These are phyloP conservation scores for Candida endomychidarum DNA, from an alignment of 805 yeast species.

Conservation along the genomic window DNA sequence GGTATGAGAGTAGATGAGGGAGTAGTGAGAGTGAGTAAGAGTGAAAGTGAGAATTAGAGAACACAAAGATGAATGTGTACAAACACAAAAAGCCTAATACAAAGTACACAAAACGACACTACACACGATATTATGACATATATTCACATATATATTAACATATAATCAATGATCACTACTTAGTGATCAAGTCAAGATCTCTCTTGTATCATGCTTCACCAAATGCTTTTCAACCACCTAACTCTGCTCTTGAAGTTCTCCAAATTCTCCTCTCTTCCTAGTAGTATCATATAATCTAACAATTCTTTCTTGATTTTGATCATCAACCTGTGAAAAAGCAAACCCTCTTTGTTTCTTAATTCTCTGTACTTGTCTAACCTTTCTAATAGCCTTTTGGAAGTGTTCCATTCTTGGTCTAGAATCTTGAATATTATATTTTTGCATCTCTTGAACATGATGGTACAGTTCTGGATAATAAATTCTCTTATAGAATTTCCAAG, in stretches of 20 bases:
- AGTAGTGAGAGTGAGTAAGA: too few species aligned
- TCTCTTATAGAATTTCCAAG: slow-evolving; percentile 93
- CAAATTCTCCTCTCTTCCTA: slow-evolving; percentile 72
- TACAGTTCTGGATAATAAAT: slow-evolving; percentile 89
- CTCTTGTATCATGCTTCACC: too few species aligned
- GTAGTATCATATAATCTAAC: slow-evolving; percentile 96
- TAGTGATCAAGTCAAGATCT: too few species aligned
- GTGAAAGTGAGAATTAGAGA: too few species aligned
- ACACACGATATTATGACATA: too few species aligned
- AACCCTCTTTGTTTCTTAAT: slow-evolving; percentile 98
- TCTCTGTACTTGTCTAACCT: slow-evolving; percentile 96
- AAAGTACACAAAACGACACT: too few species aligned
- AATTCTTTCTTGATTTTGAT: slow-evolving; percentile 86
- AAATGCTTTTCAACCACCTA: too few species aligned
- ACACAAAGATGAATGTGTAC: too few species aligned
- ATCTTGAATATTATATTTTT: slow-evolving; percentile 90
- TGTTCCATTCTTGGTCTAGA: slow-evolving; percentile 95
- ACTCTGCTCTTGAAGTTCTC: slow-evolving; percentile 44
- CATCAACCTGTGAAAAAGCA: slow-evolving; percentile 93
- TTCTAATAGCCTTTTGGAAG: slow-evolving; percentile 94
- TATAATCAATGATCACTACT: too few species aligned
- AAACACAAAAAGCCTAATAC: too few species aligned
- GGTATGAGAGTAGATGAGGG: too few species aligned
- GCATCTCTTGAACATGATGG: slow-evolving; percentile 95
- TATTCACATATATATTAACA: too few species aligned